phyloP scores from a whole-genome alignment of 768 basidiomycete genomes.

The Rhodotorula diobovata region DNA sequence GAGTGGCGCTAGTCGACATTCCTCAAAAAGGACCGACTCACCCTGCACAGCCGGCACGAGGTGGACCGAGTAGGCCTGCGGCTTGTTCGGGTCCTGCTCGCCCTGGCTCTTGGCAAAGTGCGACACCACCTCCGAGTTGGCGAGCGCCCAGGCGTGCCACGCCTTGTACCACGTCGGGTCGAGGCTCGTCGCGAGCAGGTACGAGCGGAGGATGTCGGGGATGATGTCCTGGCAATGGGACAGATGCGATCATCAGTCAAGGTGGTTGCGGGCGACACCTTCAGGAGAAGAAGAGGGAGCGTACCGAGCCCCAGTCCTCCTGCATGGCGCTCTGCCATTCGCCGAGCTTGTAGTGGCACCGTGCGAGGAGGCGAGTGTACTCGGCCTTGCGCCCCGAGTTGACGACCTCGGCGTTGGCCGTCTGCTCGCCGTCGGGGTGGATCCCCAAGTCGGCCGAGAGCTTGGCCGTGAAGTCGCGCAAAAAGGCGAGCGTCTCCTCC shows the following conservation, averaged over 20 bases:
- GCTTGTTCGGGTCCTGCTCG: conserved; percentile 55
- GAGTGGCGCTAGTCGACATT: background rate
- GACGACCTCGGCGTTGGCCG: conserved; percentile 43
- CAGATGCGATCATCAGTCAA: background rate
- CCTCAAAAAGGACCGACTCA: conserved; percentile 47
- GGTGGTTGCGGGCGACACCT: too few relatives aligned
- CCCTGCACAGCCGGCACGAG: conserved; percentile 91
- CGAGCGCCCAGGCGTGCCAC: conserved; percentile 97
- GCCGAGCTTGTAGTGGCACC: conserved; percentile 93
- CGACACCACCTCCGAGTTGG: conserved; percentile 88
- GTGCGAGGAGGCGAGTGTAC: conserved; percentile 79
- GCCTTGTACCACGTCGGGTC: conserved; percentile 98
- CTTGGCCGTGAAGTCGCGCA: conserved; percentile 73
- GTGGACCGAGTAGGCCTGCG: conserved; percentile 66
- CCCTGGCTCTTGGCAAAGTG: conserved; percentile 66
- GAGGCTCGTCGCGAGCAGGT: conserved; percentile 79
- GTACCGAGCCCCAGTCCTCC: conserved; percentile 72
- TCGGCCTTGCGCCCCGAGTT: conserved; percentile 54
- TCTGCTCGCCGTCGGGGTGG: conserved; percentile 50
- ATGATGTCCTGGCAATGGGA: conserved; percentile 60
- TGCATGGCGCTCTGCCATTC: conserved; percentile 83
- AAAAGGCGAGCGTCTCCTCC: conserved; percentile 72
- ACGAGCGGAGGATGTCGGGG: conserved; percentile 75
- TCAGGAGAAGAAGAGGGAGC: conserved; percentile 41
- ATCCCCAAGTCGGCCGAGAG: conserved; percentile 69